Evolutionary conservation across 2,329 filamentous ascomycete genomes (phyloP).

Genomic region (Westerdykella ornata): DNA sequence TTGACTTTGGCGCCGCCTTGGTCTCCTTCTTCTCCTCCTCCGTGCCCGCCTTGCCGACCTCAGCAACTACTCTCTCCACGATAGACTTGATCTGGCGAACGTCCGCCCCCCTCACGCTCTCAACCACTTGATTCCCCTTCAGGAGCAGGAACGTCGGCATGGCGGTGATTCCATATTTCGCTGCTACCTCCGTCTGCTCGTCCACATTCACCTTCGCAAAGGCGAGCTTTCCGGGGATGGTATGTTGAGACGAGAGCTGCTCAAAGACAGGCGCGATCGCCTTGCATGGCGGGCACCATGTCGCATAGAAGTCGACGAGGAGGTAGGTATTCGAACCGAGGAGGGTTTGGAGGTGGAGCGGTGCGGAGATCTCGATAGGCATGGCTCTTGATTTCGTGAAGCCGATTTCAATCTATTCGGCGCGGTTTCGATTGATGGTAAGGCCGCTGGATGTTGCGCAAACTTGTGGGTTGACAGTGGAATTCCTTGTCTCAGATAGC

Average conservation of each 20-base stretch:
- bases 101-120: slow-evolving; percentile 29
- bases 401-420: too few species aligned
- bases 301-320: slow-evolving; percentile 48
- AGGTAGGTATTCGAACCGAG: slow-evolving; percentile 35
- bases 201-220: slow-evolving; percentile 54
- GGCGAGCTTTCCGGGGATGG: slow-evolving; percentile 39
- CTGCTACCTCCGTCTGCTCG: slow-evolving; percentile 44
- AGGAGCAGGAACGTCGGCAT: slow-evolving; percentile 33
- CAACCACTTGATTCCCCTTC: slow-evolving; percentile 26
- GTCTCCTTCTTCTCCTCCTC: slow-evolving; percentile 4
- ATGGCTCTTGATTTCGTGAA: slow-evolving; percentile 8
- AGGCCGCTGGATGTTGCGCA: too few species aligned
- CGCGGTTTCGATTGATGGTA: too few species aligned
- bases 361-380: slow-evolving; percentile 28
- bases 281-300: slow-evolving; percentile 54
- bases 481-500: too few species aligned
- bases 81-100: slow-evolving; percentile 13
- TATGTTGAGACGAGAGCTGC: slow-evolving; percentile 46
- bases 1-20: slow-evolving; percentile 1
- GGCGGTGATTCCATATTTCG: slow-evolving; percentile 46
- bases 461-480: too few species aligned
- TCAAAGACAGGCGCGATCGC: slow-evolving; percentile 48
- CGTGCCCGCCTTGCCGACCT: slow-evolving; percentile 8
- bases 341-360: slow-evolving; percentile 32
- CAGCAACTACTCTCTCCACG: slow-evolving; percentile 11